phyloP scores from a whole-genome alignment of 2,329 filamentous ascomycete species.

The Spiromastix sp. region DNA sequence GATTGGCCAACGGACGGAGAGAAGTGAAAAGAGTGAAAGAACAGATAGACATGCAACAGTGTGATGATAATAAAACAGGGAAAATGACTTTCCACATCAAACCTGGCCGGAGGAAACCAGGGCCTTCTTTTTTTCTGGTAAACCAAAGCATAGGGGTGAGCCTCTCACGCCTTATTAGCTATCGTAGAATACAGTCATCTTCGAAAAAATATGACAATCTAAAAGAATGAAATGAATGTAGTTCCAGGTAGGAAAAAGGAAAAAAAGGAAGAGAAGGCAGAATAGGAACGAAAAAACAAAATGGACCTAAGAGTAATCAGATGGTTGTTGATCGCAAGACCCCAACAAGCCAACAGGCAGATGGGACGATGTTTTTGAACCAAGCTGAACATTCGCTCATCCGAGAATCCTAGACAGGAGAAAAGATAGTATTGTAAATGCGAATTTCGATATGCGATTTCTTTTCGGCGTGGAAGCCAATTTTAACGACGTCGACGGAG shows the following conservation, averaged over 20 bases:
- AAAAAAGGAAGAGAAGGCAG: conserved; percentile 15
- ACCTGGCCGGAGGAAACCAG: no score
- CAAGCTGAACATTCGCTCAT: conserved; percentile 14
- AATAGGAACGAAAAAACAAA: conserved; percentile 16
- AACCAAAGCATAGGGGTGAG: conserved; percentile 19
- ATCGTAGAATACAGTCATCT: conserved; percentile 16
- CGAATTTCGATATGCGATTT: conserved; percentile 10
- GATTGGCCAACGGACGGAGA: conserved; percentile 2
- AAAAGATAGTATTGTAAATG: conserved; percentile 16
- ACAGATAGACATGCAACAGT: conserved; percentile 4
- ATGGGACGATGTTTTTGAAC: conserved; percentile 15
- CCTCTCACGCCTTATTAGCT: conserved; percentile 15
- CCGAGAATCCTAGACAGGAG: conserved; percentile 16
- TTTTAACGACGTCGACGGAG: no score
- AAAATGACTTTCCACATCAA: conserved; percentile 2
- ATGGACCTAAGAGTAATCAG: conserved; percentile 13
- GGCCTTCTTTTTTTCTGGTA: conserved; percentile 12
- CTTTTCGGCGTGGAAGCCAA: background rate
- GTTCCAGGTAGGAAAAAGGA: conserved; percentile 11
- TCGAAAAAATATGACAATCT: conserved; percentile 19
- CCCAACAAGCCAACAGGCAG: conserved; percentile 17
- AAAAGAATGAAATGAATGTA: conserved; percentile 18
- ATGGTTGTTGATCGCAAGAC: conserved; percentile 11
- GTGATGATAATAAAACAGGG: conserved; percentile 7
- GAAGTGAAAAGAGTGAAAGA: conserved; percentile 4